These are phyloP conservation scores for Salix dunnii DNA, from an alignment of 345 rosid species.

Conservation along the genomic window DNA sequence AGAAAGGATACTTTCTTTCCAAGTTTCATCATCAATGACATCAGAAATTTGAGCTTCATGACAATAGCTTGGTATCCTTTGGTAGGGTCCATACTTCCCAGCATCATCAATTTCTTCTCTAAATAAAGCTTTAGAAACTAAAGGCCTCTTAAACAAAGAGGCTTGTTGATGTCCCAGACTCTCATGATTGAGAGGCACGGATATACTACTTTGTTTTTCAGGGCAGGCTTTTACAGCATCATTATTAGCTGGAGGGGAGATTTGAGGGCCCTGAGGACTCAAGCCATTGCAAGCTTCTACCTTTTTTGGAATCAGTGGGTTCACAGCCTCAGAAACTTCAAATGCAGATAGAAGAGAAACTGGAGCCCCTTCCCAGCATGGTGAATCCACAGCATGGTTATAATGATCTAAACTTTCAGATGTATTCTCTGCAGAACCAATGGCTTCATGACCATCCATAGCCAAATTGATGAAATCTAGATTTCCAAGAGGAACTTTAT, in stretches of 20 bases:
- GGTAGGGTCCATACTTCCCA: slow-evolving; percentile 17
- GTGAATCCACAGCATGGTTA: slow-evolving; percentile 48
- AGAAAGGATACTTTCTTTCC: slow-evolving; percentile 18
- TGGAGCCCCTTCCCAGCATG: slow-evolving; percentile 55
- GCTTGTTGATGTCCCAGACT: slow-evolving; percentile 10
- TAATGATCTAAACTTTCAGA: slow-evolving; percentile 41
- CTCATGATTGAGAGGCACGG: slow-evolving; percentile 12
- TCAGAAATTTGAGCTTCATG: slow-evolving; percentile 20
- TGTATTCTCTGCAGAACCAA: slow-evolving; percentile 32
- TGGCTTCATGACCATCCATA: slow-evolving; percentile 30
- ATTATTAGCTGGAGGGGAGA: slow-evolving; percentile 14
- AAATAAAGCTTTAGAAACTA: slow-evolving; percentile 7
- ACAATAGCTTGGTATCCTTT: slow-evolving; percentile 16
- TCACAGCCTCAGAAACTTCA: slow-evolving; percentile 26
- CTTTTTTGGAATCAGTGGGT: slow-evolving; percentile 29
- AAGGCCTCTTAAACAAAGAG: slow-evolving; percentile 21
- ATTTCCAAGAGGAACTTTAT: slow-evolving; percentile 29
- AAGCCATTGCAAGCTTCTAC: slow-evolving; percentile 34
- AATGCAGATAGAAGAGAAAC: slow-evolving; percentile 31
- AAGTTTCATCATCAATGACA: slow-evolving; percentile 24
- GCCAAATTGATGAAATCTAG: slow-evolving; percentile 33
- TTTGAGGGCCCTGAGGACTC: slow-evolving; percentile 34
- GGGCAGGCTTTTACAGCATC: slow-evolving; percentile 25
- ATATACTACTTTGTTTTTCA: slow-evolving; percentile 23
- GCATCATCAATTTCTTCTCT: slow-evolving; percentile 23